phyloP scores from a whole-genome alignment of 192 early-diverging fungal species.

The Mortierella hygrophila region DNA sequence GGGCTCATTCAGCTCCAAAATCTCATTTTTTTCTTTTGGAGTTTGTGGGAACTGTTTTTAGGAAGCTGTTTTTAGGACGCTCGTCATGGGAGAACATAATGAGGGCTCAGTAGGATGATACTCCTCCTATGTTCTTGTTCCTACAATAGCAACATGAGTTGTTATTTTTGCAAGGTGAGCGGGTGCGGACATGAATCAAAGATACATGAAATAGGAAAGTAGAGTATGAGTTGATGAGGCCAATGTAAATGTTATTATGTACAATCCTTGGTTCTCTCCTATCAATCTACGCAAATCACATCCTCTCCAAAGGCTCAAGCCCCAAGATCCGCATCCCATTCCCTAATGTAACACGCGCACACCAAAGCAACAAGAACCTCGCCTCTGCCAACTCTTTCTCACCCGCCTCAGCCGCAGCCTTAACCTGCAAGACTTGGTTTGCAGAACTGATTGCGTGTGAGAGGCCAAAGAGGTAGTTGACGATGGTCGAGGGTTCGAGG shows the following conservation, averaged over 20 bases:
- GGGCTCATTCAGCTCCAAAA: neutral
- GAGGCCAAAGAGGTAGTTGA: conserved; percentile 83
- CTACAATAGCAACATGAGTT: no score
- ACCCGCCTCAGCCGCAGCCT: conserved; percentile 59
- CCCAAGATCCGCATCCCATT: conserved; percentile 86
- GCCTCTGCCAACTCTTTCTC: conserved; percentile 76
- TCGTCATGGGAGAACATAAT: no score
- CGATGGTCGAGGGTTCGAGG: conserved; percentile 85
- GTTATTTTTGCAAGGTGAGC: no score
- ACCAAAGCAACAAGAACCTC: conserved; percentile 79
- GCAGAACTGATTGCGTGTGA: conserved; percentile 79
- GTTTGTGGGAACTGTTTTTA: no score
- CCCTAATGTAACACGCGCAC: conserved; percentile 83
- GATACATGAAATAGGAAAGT: no score
- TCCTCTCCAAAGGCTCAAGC: conserved; percentile 83
- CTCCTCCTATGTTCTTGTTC: no score
- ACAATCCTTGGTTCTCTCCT: neutral
- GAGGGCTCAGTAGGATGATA: no score
- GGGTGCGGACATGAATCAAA: no score
- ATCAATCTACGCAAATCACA: conserved; percentile 66
- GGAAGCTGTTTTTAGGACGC: no score
- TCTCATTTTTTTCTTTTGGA: neutral
- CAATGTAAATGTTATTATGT: no score
- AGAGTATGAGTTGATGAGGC: no score
- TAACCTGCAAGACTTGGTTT: conserved; percentile 76